These are phyloP conservation scores for Zymoseptoria tritici DNA, from an alignment of 2,329 filamentous ascomycete genomes.

Conservation along the genomic window DNA sequence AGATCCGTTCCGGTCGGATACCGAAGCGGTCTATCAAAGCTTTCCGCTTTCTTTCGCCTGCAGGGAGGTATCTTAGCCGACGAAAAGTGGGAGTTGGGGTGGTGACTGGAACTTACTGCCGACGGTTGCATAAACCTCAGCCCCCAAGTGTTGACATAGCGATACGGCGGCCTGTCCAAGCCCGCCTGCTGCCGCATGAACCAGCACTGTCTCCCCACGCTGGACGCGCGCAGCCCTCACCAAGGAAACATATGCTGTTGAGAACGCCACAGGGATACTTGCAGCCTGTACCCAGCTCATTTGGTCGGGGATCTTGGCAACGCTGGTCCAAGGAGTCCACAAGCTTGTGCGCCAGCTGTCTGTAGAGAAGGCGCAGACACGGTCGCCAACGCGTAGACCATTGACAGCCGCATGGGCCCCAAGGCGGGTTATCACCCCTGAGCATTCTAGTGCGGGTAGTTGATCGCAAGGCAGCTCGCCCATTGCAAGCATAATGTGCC, in stretches of 20 bases:
- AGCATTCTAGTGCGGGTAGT: conserved; percentile 3
- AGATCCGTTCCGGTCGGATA: conserved; percentile 23
- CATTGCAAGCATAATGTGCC: no score
- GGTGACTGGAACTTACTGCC: no score
- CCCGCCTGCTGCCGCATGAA: conserved; percentile 23
- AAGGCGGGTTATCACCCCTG: conserved; percentile 6
- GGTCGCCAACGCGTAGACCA: conserved; percentile 6
- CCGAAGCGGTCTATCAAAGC: conserved; percentile 17
- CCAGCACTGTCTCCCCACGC: conserved; percentile 23
- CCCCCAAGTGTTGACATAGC: no score
- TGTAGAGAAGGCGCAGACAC: neutral
- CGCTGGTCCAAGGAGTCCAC: neutral
- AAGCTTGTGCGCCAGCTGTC: neutral
- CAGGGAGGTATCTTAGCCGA: conserved; percentile 13
- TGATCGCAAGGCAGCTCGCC: no score
- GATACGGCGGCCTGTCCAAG: conserved; percentile 20
- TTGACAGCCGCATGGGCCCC: conserved; percentile 6
- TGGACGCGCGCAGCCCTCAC: conserved; percentile 22
- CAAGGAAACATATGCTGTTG: conserved; percentile 24
- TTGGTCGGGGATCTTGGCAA: neutral
- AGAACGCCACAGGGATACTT: conserved; percentile 8
- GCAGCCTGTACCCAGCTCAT: conserved; percentile 4
- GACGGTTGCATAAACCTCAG: no score
- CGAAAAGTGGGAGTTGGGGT: neutral
- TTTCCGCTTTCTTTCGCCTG: conserved; percentile 18